Evolutionary conservation across 2,329 filamentous ascomycete genomes (phyloP).

Genomic region (Saccharata proteae): DNA sequence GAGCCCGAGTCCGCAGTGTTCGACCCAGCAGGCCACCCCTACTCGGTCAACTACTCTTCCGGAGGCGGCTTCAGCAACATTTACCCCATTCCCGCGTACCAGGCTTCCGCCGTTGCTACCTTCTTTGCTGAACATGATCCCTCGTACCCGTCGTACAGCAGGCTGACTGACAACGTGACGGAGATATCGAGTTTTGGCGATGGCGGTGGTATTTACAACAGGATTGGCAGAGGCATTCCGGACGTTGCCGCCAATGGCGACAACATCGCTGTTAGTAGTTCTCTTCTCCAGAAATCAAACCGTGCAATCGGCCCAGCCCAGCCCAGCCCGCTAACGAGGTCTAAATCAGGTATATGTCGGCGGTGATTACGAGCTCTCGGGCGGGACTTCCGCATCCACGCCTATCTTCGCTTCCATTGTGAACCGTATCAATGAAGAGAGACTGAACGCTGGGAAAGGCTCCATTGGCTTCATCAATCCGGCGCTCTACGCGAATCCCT

Average conservation of each 20-base stretch:
- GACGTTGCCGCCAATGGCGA: slow-evolving; percentile 2
- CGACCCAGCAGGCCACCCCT: slow-evolving; percentile 8
- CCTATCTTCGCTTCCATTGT: slow-evolving; percentile 39
- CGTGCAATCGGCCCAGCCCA: too few species aligned
- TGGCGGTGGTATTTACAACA: slow-evolving; percentile 1
- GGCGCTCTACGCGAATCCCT: slow-evolving; percentile 33
- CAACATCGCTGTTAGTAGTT: slow-evolving; percentile 19
- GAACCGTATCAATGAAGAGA: slow-evolving; percentile 34
- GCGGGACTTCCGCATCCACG: slow-evolving; percentile 40
- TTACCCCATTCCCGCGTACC: slow-evolving; percentile 1
- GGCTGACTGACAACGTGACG: neutral
- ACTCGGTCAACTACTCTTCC: too few species aligned
- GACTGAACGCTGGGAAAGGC: slow-evolving; percentile 23
- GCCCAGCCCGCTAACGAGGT: too few species aligned
- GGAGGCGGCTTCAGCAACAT: too few species aligned
- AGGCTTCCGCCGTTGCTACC: neutral
- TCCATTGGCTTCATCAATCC: slow-evolving; percentile 32
- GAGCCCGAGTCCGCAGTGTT: slow-evolving; percentile 10
- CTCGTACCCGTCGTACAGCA: neutral
- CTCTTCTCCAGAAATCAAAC: too few species aligned
- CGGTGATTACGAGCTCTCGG: slow-evolving; percentile 30
- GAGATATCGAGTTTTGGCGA: neutral
- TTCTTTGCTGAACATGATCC: neutral
- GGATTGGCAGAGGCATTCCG: slow-evolving; percentile 1
- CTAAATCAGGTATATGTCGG: too few species aligned